phyloP scores from a whole-genome alignment of 306 rosid genomes.

The Boehmeria nivea region DNA sequence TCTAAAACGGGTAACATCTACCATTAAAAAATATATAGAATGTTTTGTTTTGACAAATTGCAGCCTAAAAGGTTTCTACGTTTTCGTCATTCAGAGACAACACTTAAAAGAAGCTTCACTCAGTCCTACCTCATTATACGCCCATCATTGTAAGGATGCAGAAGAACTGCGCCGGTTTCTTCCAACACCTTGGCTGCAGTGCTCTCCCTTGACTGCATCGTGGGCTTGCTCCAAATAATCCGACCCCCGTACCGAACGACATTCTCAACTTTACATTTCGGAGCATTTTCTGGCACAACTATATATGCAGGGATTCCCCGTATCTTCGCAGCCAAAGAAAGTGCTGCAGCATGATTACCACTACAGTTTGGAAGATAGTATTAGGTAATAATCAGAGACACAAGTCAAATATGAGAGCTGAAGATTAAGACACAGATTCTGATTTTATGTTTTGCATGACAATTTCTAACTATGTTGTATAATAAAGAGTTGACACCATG shows the following conservation, averaged over 20 bases:
- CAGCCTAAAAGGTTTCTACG: no score
- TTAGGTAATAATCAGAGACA: slow-evolving; percentile 29
- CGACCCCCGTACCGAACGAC: slow-evolving; percentile 77
- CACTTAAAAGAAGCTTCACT: not conserved
- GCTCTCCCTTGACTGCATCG: slow-evolving; percentile 63
- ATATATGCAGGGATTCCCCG: slow-evolving; percentile 78
- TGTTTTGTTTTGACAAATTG: no score
- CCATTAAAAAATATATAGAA: no score
- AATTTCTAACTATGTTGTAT: no score
- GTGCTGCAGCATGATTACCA: slow-evolving; percentile 95
- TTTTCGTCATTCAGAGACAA: not conserved
- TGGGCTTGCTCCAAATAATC: slow-evolving; percentile 64
- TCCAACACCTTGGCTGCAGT: slow-evolving; percentile 49
- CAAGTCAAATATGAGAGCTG: no score
- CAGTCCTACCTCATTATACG: slow-evolving; percentile 60
- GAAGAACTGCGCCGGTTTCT: slow-evolving; percentile 75
- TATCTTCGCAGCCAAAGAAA: slow-evolving; percentile 92
- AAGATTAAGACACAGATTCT: no score
- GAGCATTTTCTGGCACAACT: slow-evolving; percentile 75
- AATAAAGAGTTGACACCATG: not conserved
- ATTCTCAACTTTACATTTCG: slow-evolving; percentile 81
- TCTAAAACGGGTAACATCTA: no score
- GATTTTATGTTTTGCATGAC: no score
- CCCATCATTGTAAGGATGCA: slow-evolving; percentile 80
- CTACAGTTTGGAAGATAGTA: slow-evolving; percentile 39